Conservation (phyloP, 139 green algal genomes). For the Asterochloris erici region DNA sequence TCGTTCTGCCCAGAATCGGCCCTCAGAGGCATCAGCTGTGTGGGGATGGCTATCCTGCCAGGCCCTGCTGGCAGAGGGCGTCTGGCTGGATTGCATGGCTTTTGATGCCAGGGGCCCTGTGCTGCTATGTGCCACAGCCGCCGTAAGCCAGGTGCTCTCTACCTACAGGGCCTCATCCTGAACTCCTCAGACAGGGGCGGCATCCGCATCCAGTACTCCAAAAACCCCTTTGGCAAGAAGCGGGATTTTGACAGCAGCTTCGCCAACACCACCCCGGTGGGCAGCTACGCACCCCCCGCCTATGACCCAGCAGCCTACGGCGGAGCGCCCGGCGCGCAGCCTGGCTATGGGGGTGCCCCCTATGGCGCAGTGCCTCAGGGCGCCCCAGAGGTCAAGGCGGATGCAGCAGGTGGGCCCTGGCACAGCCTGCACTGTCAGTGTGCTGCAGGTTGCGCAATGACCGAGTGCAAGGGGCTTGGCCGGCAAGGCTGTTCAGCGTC, state of each 20-base stretch:
- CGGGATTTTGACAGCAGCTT: slow-evolving; percentile 42
- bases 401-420: too few relatives aligned
- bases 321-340: background rate
- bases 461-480: too few relatives aligned
- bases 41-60: background rate
- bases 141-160: background rate
- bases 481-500: too few relatives aligned
- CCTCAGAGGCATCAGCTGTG: background rate
- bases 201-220: slow-evolving; percentile 87
- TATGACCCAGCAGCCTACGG: slow-evolving; percentile 13
- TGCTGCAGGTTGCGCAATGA: too few relatives aligned
- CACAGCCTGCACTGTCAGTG: too few relatives aligned
- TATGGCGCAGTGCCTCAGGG: too few relatives aligned
- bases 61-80: background rate
- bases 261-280: slow-evolving; percentile 8
- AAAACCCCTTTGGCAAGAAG: slow-evolving; percentile 90
- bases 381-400: too few relatives aligned
- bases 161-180: slow-evolving; percentile 59
- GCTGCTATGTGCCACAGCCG: background rate
- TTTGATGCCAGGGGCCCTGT: background rate
- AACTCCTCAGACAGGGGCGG: slow-evolving; percentile 72
- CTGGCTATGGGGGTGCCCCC: background rate
- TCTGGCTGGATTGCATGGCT: background rate
- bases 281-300: slow-evolving; percentile 1
- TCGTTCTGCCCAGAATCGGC: background rate